Conservation (phyloP, 192 early-diverging fungal species). For the Umbelopsis ramanniana region DNA sequence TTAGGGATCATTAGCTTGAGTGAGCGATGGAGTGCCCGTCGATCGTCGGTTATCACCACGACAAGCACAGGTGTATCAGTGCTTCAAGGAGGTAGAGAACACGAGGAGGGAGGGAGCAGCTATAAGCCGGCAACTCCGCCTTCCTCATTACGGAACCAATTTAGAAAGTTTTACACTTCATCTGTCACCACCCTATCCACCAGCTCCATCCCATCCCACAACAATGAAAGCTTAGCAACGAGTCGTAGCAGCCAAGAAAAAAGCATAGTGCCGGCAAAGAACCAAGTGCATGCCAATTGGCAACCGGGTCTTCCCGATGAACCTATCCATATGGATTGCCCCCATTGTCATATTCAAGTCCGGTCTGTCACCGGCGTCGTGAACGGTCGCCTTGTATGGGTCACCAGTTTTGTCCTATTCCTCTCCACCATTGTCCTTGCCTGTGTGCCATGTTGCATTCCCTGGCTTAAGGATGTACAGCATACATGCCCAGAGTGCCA, state of each 20-base stretch:
- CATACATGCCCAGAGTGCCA: constrained; percentile 9
- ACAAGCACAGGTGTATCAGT: constrained; percentile 2
- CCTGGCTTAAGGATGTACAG: constrained; percentile 13
- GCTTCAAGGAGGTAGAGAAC: constrained; percentile 17
- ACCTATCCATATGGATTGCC: background rate
- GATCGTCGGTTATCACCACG: background rate
- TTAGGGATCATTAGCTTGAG: constrained; percentile 1
- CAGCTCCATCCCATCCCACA: background rate
- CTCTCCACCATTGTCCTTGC: background rate
- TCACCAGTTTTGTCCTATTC: background rate
- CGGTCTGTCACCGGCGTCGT: background rate
- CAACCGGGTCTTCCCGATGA: constrained; percentile 1
- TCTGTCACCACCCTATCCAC: background rate
- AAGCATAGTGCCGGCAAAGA: no score
- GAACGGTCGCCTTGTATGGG: constrained; percentile 6
- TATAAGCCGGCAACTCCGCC: constrained; percentile 1
- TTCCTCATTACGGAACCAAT: constrained; percentile 10
- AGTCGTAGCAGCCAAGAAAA: background rate
- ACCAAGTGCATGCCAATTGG: background rate
- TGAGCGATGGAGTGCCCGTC: background rate
- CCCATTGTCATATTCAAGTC: constrained; percentile 5
- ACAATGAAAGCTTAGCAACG: background rate
- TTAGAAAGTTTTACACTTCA: constrained; percentile 12
- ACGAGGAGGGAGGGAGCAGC: constrained; percentile 8
- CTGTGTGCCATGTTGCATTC: constrained; percentile 6